Percentiles rank a stretch among this genome's conserved stretches.
phyloP scores from a whole-genome alignment of 148 eudicot genomes.

The Heliamphora exappendiculata region DNA sequence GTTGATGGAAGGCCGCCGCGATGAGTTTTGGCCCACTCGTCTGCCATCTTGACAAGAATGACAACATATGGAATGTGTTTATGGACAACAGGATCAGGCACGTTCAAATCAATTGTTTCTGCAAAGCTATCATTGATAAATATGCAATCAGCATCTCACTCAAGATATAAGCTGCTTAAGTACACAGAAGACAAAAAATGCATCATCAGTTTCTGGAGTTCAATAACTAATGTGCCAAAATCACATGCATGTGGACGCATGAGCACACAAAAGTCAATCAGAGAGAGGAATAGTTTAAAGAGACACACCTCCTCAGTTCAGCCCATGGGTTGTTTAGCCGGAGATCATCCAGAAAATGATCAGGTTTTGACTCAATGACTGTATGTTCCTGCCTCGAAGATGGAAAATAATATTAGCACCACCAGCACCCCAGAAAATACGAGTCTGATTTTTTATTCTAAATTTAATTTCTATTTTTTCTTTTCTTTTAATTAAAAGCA shows the following conservation, averaged over 20 bases:
- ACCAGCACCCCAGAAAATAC: background rate
- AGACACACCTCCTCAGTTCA: conserved; percentile 60
- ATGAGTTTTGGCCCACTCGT: conserved; percentile 87
- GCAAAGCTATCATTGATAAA: conserved; percentile 48
- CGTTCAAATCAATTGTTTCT: conserved; percentile 69
- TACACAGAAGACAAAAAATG: background rate
- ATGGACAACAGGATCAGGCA: conserved; percentile 78
- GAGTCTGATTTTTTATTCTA: background rate
- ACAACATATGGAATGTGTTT: conserved; percentile 92
- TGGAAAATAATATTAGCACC: conserved; percentile 7
- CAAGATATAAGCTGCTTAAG: conserved; percentile 1
- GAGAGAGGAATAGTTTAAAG: background rate
- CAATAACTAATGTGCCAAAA: background rate
- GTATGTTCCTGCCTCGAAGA: conserved; percentile 66
- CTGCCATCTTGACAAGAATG: conserved; percentile 80
- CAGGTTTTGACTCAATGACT: conserved; percentile 94
- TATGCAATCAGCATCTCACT: conserved; percentile 19
- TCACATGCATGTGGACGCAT: too few relatives aligned
- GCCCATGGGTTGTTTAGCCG: conserved; percentile 95
- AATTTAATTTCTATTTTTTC: background rate
- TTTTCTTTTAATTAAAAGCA: background rate
- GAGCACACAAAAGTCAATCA: conserved; percentile 12
- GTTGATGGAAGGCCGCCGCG: conserved; percentile 70
- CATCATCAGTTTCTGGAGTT: background rate
- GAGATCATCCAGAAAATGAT: conserved; percentile 93